Evolutionary conservation across 2,329 filamentous ascomycete genomes (phyloP), one percentile per base, ranked within the genome.

Genomic region (Anthostomella pinea): DNA sequence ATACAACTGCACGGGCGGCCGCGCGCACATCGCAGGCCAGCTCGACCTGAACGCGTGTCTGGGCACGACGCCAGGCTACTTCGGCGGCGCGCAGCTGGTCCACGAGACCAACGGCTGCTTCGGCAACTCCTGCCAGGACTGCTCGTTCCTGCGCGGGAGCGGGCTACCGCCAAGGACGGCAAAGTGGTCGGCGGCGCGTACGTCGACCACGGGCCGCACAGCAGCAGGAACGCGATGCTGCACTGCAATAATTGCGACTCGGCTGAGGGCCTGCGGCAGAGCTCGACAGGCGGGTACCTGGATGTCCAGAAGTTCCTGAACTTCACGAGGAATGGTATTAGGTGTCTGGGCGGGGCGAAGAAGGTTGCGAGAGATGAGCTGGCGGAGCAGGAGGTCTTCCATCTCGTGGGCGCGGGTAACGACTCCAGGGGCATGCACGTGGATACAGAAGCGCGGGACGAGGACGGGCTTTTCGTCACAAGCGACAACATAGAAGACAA

Each of bases 31-130:
- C 3, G 11, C 2, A 24, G 17, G 33, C 24, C 14, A 7, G 14
- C 16, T 35, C 16, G 33, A 35, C 33, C 25, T 35, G 9, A 22
- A 35, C 33, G 17, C 15, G 4, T 35, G 23, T 17, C 23, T 35
- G 5, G 33, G 16, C 15, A 15, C 19, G 14, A 28, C 23, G 15
- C 15, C 33, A 10, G 23, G 33, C 4, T 11, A 8, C 9, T 21
- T 18, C 14, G 23, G 16, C 30, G 30, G 21, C 30, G 30, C n/a
- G 13, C n/a, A 6, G 30, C 18, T 32, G 18, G 9, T 7, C n/a
- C 20, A 6, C 19, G 20, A 22, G 14, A 8, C 5, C 30, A 16
- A 22, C 30, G 30, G 30, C 17, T 32, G 30, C 30, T 5, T 32
- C 10, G 21, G 5, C 19, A 32, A 22, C 19, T 11, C n/a, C n/a